Percentiles rank a stretch among this genome's conserved stretches.
phyloP scores from a whole-genome alignment of 2,329 filamentous ascomycete genomes.

The Exophiala sp. region DNA sequence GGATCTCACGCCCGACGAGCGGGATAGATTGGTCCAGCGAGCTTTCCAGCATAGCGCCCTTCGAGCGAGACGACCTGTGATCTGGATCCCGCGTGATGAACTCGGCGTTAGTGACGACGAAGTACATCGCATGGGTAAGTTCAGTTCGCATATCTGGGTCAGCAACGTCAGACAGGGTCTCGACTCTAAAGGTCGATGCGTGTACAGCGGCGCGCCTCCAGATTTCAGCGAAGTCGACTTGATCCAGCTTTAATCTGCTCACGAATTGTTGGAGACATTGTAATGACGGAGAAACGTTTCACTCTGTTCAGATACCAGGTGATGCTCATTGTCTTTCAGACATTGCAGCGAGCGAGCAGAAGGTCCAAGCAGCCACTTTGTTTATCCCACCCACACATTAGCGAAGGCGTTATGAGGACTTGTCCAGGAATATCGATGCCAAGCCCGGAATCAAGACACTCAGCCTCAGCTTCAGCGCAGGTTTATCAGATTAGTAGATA shows the following conservation, averaged over 20 bases:
- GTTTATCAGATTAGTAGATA: too few relatives aligned
- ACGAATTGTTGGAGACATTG: too few relatives aligned
- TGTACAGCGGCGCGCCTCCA: slow-evolving; percentile 80
- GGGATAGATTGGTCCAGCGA: slow-evolving; percentile 77
- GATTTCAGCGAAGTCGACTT: slow-evolving; percentile 87
- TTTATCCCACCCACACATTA: too few relatives aligned
- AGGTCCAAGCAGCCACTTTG: too few relatives aligned
- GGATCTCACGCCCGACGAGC: slow-evolving; percentile 84
- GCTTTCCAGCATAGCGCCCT: slow-evolving; percentile 90
- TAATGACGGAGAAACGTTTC: too few relatives aligned
- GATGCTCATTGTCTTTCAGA: too few relatives aligned
- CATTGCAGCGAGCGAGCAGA: too few relatives aligned
- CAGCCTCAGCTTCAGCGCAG: too few relatives aligned
- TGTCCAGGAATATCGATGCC: too few relatives aligned
- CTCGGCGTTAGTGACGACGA: slow-evolving; percentile 90
- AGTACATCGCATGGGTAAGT: slow-evolving; percentile 69
- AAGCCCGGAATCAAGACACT: too few relatives aligned
- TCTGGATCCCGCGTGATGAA: slow-evolving; percentile 93
- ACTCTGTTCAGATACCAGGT: too few relatives aligned
- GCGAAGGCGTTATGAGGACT: too few relatives aligned
- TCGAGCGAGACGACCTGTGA: slow-evolving; percentile 75
- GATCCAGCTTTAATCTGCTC: slow-evolving; percentile 62
- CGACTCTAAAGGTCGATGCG: slow-evolving; percentile 75
- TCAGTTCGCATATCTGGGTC: slow-evolving; percentile 79
- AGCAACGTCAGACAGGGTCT: slow-evolving; percentile 88